Evolutionary conservation across 257 asterid species (phyloP).

Genomic region (Solanum bukasovii): DNA sequence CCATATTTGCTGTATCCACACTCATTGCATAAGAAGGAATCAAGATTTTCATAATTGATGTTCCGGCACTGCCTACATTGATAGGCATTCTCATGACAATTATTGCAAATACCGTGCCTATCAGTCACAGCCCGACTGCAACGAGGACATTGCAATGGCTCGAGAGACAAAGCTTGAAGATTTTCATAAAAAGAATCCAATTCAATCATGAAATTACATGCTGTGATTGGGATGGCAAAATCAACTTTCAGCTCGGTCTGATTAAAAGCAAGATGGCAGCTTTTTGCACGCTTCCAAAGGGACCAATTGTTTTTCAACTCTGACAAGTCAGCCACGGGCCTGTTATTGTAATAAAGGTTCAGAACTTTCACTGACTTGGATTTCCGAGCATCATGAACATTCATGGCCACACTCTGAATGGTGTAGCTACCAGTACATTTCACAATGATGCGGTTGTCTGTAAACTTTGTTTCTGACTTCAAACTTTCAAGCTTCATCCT

Average conservation of each 20-base stretch:
- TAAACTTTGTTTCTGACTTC: constrained; percentile 96
- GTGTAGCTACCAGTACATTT: constrained; percentile 99
- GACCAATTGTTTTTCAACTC: constrained; percentile 97
- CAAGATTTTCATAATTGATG: constrained; percentile 94
- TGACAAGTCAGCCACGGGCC: constrained; percentile 98
- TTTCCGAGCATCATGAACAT: constrained; percentile 96
- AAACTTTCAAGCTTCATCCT: constrained; percentile 96
- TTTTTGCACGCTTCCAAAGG: constrained; percentile 97
- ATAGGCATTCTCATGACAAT: constrained; percentile 98
- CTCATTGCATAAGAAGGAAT: constrained; percentile 95
- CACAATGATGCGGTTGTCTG: constrained; percentile 96
- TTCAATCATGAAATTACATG: constrained; percentile 98
- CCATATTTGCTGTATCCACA: constrained; percentile 99
- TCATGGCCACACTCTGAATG: constrained; percentile 94
- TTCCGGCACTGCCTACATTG: constrained; percentile 99
- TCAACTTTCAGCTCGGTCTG: constrained; percentile 97
- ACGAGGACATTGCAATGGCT: constrained; percentile 97
- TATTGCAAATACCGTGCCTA: constrained; percentile 89
- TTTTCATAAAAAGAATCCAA: constrained; percentile 93
- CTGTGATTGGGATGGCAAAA: constrained; percentile 88
- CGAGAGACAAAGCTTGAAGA: constrained; percentile 98
- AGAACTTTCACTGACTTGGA: constrained; percentile 95
- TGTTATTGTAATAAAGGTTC: constrained; percentile 91
- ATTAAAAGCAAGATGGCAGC: constrained; percentile 85
- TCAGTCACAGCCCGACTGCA: constrained; percentile 98